A percentile compares a stretch with the other conserved stretches of the same genome.
Evolutionary conservation across 768 basidiomycete genomes (phyloP).

Genomic region (Psilocybe cubensis): DNA sequence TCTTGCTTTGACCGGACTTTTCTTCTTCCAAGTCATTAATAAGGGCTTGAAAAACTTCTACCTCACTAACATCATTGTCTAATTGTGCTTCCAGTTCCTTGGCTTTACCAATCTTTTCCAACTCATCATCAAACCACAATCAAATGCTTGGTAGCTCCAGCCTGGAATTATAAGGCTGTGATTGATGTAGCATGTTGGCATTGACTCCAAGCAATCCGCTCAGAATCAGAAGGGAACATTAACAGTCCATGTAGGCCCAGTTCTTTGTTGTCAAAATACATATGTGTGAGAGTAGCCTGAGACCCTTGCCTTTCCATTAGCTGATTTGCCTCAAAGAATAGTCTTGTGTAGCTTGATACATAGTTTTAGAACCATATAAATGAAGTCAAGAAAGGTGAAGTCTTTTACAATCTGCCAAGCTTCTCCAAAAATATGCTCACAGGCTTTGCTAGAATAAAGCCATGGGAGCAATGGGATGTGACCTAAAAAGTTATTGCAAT

Average conservation of each 20-base stretch:
- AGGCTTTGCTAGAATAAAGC: slow-evolving; percentile 30
- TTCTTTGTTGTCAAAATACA: slow-evolving; percentile 21
- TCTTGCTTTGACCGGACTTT: no score
- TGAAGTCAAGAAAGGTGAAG: slow-evolving; percentile 35
- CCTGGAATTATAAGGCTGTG: neutral
- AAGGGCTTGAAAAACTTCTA: no score
- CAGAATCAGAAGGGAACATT: neutral
- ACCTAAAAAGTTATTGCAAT: slow-evolving; percentile 34
- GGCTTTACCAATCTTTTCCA: no score
- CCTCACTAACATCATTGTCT: no score
- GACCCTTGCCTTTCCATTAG: slow-evolving; percentile 22
- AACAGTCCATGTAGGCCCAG: slow-evolving; percentile 13
- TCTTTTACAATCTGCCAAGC: slow-evolving; percentile 32
- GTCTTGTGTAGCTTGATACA: slow-evolving; percentile 26
- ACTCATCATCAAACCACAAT: neutral
- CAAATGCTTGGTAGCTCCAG: neutral
- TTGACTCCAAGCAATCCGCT: neutral
- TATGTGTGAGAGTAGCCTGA: slow-evolving; percentile 32
- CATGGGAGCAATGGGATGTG: slow-evolving; percentile 33
- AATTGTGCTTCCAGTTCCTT: no score
- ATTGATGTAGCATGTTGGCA: neutral
- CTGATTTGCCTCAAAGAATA: slow-evolving; percentile 6
- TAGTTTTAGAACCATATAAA: slow-evolving; percentile 30
- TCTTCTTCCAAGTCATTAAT: no score
- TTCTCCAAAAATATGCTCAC: slow-evolving; percentile 38